phyloP scores from a whole-genome alignment of 768 basidiomycete genomes.

The Amanita pallidorosea region DNA sequence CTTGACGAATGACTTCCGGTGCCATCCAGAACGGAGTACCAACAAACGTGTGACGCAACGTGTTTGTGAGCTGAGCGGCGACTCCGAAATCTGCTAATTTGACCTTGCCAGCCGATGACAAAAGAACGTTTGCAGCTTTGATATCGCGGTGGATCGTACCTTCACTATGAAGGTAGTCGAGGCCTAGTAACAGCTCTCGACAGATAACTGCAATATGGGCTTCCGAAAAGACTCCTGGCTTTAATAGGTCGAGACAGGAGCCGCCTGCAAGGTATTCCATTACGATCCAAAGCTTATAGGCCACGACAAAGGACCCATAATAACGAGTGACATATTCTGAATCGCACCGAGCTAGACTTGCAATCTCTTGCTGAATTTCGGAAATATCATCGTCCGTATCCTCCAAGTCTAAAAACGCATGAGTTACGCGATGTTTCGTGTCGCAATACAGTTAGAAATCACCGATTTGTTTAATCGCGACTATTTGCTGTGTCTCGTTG shows the following conservation, averaged over 20 bases:
- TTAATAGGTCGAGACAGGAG: conserved; percentile 94
- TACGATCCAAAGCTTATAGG: conserved; percentile 97
- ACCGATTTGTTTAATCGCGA: conserved; percentile 99
- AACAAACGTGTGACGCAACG: conserved; percentile 93
- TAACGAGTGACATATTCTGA: conserved; percentile 95
- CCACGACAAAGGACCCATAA: conserved; percentile 93
- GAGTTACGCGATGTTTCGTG: conserved; percentile 4
- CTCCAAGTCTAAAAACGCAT: conserved; percentile 64
- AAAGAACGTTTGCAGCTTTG: conserved; percentile 93
- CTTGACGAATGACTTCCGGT: conserved; percentile 94
- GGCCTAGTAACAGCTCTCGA: conserved; percentile 83
- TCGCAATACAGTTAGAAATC: conserved; percentile 3
- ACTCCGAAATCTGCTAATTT: conserved; percentile 99
- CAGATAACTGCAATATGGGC: conserved; percentile 92
- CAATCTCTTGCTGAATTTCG: conserved; percentile 98
- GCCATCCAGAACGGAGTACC: conserved; percentile 99
- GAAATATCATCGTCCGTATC: conserved; percentile 98
- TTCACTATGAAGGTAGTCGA: conserved; percentile 94
- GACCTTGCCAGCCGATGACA: conserved; percentile 86
- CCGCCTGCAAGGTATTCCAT: conserved; percentile 99
- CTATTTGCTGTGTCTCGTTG: conserved; percentile 87
- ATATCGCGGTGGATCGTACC: conserved; percentile 98
- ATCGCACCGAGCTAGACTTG: conserved; percentile 90
- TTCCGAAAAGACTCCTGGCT: conserved; percentile 85
- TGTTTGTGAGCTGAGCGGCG: conserved; percentile 91